These are phyloP conservation scores for Paramecium primaurelia DNA, from an alignment of 73 alveolate genomes.

Conservation along the genomic window DNA sequence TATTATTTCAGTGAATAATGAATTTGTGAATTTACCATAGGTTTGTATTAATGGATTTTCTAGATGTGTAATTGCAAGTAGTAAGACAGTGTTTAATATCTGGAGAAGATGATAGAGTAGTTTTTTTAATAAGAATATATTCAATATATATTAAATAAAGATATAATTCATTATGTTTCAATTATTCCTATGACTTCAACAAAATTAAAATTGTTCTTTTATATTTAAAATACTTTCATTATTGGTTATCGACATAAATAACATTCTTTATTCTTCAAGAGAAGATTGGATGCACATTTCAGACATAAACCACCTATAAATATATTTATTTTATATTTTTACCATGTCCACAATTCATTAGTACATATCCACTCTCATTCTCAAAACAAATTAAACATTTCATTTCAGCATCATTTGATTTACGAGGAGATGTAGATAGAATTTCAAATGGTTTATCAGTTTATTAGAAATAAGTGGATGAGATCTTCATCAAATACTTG, in stretches of 20 bases:
- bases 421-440: constrained; percentile 24
- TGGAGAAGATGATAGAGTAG: neutral
- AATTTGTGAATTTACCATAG: neutral
- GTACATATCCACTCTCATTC: constrained; percentile 2
- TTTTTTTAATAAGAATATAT: neutral
- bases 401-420: neutral
- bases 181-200: constrained; percentile 24
- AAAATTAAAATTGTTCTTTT: neutral
- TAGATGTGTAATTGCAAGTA: neutral
- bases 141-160: neutral
- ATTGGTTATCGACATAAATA: constrained; percentile 35
- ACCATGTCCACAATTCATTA: constrained; percentile 53
- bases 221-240: neutral
- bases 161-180: neutral
- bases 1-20: neutral
- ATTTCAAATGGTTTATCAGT: constrained; percentile 16
- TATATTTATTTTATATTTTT: neutral
- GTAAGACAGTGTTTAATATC: neutral
- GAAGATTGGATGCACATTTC: constrained; percentile 22
- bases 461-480: neutral
- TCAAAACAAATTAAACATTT: constrained; percentile 39
- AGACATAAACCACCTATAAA: constrained; percentile 21
- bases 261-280: neutral
- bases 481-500: neutral
- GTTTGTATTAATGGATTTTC: neutral